Evolutionary conservation across 805 yeast genomes (phyloP).

Genomic region (Candida ficus): DNA sequence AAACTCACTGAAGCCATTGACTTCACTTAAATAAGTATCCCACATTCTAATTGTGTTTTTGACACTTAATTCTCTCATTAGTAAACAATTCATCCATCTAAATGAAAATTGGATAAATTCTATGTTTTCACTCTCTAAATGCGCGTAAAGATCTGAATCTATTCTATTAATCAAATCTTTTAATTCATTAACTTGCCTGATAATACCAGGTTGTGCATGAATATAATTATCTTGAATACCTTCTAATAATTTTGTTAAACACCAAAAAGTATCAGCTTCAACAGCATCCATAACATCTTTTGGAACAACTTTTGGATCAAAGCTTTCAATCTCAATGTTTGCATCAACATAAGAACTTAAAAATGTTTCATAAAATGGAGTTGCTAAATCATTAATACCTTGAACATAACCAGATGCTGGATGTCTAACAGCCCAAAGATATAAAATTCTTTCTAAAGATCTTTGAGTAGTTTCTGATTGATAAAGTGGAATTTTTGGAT

Average conservation of each 20-base stretch:
- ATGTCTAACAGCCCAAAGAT: constrained; percentile 93
- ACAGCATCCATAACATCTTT: constrained; percentile 57
- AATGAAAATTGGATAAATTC: constrained; percentile 94
- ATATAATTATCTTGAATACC: constrained; percentile 96
- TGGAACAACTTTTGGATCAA: constrained; percentile 61
- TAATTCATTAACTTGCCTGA: constrained; percentile 81
- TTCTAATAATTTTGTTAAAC: constrained; percentile 83
- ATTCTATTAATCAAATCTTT: constrained; percentile 74
- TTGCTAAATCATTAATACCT: constrained; percentile 90
- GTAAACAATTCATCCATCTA: constrained; percentile 97
- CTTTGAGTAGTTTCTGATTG: constrained; percentile 65
- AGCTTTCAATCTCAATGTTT: constrained; percentile 44
- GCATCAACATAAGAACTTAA: constrained; percentile 56
- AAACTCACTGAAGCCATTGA: constrained; percentile 79
- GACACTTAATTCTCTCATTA: constrained; percentile 89
- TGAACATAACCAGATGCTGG: constrained; percentile 98
- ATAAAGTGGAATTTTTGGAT: constrained; percentile 76
- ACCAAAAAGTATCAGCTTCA: constrained; percentile 98
- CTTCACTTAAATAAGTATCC: constrained; percentile 87
- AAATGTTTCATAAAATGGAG: constrained; percentile 90
- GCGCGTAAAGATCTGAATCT: constrained; percentile 66
- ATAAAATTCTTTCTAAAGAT: constrained; percentile 74
- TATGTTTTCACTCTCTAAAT: constrained; percentile 75
- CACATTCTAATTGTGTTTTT: constrained; percentile 86
- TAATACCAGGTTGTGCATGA: constrained; percentile 97